Evolutionary conservation across 2,329 filamentous ascomycete species (phyloP), one percentile per base, ranked within the genome.

Genomic region (Beauveria brongniartii): DNA sequence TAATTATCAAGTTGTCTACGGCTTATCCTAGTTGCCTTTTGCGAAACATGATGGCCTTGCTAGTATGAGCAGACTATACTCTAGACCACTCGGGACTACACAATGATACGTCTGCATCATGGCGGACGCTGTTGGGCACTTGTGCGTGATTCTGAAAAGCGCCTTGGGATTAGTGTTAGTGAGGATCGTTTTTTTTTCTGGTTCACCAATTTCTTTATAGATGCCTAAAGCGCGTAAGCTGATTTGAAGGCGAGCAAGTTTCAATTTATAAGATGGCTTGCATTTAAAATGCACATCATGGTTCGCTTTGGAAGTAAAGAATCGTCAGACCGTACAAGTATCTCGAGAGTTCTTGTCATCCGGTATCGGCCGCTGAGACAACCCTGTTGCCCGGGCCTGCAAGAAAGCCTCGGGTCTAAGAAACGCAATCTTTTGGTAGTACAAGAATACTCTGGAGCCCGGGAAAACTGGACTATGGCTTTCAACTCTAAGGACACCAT

Each of bases 101-200:
- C 81, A 80, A 40, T 77, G 73, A 64, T 77, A 82, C 1, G 73
- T 75, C 67, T 82, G 75, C 3, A 76, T 77, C 43, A 82, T 67
- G 14, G 78, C 73, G 26, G 78, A 73, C 9, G 73, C 71, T 0
- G 75, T 68, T 5, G 78, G 69, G 72, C 57, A 5, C 30, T 28
- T 75, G 72, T 20, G 72, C 72, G 40, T 71, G 63, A 50, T 77
- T 28, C 28, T 28, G 28, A 74, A 73, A 6, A 63, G 69, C 16
- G 70, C 72, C 5, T 70, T 70, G 37, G 63, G 67, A 61, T 71
- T 63, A 1, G 51, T 51, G 1, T 55, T 62, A 18, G 65, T 72
- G 0, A 68, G 70, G 5, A 68, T 66, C 2, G 66, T 24, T 24
- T 24, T 24, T 24, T 24, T 24, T 24, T 24, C 3, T 4, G 65